These are phyloP conservation scores for Aspergillus pseudoterreus DNA, from an alignment of 2,329 filamentous ascomycete species.

Conservation along the genomic window DNA sequence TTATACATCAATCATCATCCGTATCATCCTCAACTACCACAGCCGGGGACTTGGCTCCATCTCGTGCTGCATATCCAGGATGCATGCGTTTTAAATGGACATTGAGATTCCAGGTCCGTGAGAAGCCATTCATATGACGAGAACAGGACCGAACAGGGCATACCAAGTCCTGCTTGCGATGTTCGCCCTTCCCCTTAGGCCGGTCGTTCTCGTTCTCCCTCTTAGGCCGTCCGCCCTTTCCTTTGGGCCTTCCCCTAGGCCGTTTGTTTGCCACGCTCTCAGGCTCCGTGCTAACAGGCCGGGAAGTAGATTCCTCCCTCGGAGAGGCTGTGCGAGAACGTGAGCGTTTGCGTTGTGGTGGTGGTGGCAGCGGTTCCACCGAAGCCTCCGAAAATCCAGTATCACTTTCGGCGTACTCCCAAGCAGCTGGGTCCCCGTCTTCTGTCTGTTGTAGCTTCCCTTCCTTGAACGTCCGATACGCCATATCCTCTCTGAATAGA, in stretches of 20 bases:
- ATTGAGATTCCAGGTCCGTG: conserved; percentile 36
- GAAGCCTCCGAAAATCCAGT: conserved; percentile 12
- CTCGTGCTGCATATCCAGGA: conserved; percentile 15
- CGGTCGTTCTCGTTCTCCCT: conserved; percentile 19
- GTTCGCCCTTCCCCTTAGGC: conserved; percentile 21
- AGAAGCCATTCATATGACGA: conserved; percentile 30
- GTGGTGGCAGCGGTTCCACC: conserved; percentile 2
- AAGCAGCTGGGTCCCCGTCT: conserved; percentile 17
- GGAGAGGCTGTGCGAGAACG: conserved; percentile 11
- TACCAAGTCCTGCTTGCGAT: conserved; percentile 25
- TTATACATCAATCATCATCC: neutral
- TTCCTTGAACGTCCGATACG: conserved; percentile 55
- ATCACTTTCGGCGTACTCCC: conserved; percentile 33
- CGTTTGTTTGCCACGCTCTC: neutral
- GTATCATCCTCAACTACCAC: neutral
- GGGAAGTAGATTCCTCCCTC: conserved; percentile 6
- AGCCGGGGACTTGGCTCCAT: neutral
- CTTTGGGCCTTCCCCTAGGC: no score
- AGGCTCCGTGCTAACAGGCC: neutral
- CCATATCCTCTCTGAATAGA: conserved; percentile 71
- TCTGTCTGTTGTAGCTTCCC: conserved; percentile 18
- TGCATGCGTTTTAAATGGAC: conserved; percentile 33
- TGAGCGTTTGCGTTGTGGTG: conserved; percentile 1
- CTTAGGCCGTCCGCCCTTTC: neutral
- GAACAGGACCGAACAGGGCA: conserved; percentile 30